Evolutionary conservation across 495 filamentous ascomycete genomes (phyloP).

Genomic region (Tuber borchii): DNA sequence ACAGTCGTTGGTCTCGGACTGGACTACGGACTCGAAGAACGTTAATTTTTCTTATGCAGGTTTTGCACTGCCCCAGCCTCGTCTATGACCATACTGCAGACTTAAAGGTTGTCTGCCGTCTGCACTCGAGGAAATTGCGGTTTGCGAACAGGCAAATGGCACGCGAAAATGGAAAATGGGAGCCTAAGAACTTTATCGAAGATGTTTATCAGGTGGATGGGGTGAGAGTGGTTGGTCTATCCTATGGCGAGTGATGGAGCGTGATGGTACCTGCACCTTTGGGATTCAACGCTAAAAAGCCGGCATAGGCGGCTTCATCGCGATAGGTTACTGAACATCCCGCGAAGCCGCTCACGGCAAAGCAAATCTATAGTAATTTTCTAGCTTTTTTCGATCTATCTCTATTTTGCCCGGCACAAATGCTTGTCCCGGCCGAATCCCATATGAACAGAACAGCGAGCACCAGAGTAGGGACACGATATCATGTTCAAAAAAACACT

Average conservation of each 20-base stretch:
- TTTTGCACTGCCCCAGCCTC: conserved; percentile 2
- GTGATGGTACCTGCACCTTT: background rate
- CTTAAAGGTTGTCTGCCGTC: background rate
- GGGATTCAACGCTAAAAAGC: background rate
- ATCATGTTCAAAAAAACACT: background rate
- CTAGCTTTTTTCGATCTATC: background rate
- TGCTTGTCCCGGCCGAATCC: background rate
- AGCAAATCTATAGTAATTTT: background rate
- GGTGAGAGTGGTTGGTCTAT: background rate
- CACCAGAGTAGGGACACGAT: background rate
- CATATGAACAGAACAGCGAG: background rate
- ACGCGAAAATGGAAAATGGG: background rate
- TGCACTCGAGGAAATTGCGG: background rate
- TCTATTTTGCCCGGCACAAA: background rate
- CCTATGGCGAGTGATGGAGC: background rate
- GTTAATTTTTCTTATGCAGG: background rate
- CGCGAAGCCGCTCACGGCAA: background rate
- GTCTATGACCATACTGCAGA: background rate
- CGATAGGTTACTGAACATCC: background rate
- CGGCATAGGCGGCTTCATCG: background rate
- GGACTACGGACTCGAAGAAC: background rate
- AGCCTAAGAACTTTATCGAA: background rate
- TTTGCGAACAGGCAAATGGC: background rate
- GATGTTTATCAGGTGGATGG: background rate
- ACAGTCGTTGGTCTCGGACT: background rate